A percentile compares a stretch with the other conserved stretches of the same genome.
Conservation (phyloP, 75 land plant species). For the Picea sitchensis region DNA sequence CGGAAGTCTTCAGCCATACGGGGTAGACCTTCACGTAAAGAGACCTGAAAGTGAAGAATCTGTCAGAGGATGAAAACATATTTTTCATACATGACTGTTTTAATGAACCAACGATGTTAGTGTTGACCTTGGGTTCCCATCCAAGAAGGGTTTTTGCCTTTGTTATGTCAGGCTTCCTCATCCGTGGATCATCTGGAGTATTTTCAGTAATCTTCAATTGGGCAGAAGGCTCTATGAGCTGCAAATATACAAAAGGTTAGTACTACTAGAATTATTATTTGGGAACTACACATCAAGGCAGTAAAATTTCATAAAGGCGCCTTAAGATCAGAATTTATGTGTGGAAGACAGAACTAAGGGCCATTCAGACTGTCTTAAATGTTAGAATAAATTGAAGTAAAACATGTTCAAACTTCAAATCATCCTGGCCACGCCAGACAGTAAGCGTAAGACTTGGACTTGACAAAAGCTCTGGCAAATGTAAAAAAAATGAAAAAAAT, state of each 20-base stretch:
- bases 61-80: neutral
- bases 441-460: no score
- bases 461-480: no score
- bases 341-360: no score
- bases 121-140: constrained; percentile 77
- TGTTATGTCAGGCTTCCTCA: constrained; percentile 86
- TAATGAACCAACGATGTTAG: neutral
- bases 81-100: neutral
- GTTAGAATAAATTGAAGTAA: no score
- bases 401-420: no score
- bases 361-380: no score
- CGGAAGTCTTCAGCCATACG: constrained; percentile 88
- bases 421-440: no score
- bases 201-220: constrained; percentile 63
- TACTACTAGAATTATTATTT: neutral
- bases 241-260: constrained; percentile 16
- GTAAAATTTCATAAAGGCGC: neutral
- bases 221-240: constrained; percentile 73
- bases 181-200: constrained; percentile 96
- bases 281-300: neutral
- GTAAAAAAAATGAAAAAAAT: no score
- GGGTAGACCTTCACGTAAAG: constrained; percentile 83
- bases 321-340: neutral
- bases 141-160: constrained; percentile 75
- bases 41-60: constrained; percentile 16